These are phyloP conservation scores for Phalaenopsis hybrid DNA, from an alignment of 116 monocot species.

Conservation along the genomic window DNA sequence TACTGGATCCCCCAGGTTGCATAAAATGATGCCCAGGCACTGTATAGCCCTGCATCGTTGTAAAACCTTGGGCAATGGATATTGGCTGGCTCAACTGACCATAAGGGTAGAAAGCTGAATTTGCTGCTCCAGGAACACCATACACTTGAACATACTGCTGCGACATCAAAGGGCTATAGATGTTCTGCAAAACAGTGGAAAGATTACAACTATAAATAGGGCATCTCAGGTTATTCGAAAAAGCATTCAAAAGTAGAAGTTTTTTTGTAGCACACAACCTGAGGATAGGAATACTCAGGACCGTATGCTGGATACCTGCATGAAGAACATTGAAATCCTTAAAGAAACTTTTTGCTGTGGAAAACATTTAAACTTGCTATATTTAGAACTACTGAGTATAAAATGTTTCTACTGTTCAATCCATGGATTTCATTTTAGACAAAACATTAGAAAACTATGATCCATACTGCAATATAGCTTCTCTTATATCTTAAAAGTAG, in stretches of 20 bases:
- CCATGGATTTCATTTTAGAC: background rate
- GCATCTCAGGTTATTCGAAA: background rate
- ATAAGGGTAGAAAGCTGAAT: conserved; percentile 43
- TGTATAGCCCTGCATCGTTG: conserved; percentile 26
- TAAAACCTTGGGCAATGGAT: conserved; percentile 29
- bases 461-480: too few relatives aligned
- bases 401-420: too few relatives aligned
- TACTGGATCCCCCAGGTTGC: conserved; percentile 55
- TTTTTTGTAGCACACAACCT: conserved; percentile 28
- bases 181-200: conserved; percentile 37
- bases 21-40: conserved; percentile 47
- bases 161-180: conserved; percentile 43
- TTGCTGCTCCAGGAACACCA: conserved; percentile 56
- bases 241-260: background rate
- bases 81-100: conserved; percentile 49
- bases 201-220: background rate
- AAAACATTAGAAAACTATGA: too few relatives aligned
- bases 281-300: conserved; percentile 72
- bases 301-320: conserved; percentile 70
- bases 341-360: too few relatives aligned
- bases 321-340: conserved; percentile 10
- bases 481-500: too few relatives aligned
- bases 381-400: too few relatives aligned
- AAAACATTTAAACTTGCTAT: too few relatives aligned
- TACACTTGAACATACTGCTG: conserved; percentile 75